Evolutionary conservation across 106 monocot species (phyloP), one percentile per base, ranked within the genome.

Genomic region (Allium fistulosum): DNA sequence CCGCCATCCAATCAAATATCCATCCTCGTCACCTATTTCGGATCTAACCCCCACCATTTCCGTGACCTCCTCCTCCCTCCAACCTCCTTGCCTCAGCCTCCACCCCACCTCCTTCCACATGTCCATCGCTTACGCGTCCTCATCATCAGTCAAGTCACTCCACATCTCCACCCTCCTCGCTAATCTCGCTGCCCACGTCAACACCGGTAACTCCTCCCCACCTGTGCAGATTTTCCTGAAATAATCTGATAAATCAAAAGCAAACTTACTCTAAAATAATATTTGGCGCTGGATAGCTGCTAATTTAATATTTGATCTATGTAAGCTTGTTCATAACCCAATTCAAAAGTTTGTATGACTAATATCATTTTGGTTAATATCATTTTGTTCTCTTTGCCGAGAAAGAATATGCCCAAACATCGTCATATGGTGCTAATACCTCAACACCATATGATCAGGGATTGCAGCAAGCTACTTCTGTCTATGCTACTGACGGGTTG

Each of bases 41-140:
- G 57, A 55, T 59, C 50, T 69, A 69, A 68, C 49, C 48, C 26
- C 57, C 62, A 53, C 67, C 83, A 81, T 76, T 78, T 81, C 88
- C 71, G 16, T 59, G 59, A 84, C 81, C 66, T 84, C 88, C 59
- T 81, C 75, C 72, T 84, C 79, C 26, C 56, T 26, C 84, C 88
- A 88, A 4, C 81, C 88, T 16, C 71, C 88, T 16, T 74, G 73
- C 69, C 76, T 58, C 62, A 88, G 69, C 53, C 66, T 61, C 78
- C 74, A 57, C 61, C 67, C 74, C 75, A 75, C 60, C 65, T 80
- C 75, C 75, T 27, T 56, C 59, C 74, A 56, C 69, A 46, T 48
- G 58, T 51, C 46, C 59, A 17, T 48, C 59, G 17, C 46, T 9
- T 16, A 48, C 14, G 26, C 47, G 15, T 18, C 26, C 17, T 17